These are phyloP conservation scores for Termitomyces bulborhizus DNA, from an alignment of 768 basidiomycete genomes.

Conservation along the genomic window DNA sequence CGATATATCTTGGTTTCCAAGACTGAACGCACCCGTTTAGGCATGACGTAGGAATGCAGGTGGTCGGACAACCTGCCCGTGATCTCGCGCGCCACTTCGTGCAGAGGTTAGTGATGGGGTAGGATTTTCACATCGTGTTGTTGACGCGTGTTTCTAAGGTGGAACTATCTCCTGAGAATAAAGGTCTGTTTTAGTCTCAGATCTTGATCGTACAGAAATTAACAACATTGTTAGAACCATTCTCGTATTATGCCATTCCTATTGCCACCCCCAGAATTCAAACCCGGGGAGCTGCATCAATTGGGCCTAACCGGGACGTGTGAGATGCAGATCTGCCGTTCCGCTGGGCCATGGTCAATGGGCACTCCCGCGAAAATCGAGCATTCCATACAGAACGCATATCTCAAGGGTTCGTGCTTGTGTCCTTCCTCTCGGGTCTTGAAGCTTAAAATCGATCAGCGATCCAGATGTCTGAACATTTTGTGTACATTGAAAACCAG, in stretches of 20 bases:
- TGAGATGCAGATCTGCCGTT: constrained; percentile 95
- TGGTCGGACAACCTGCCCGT: constrained; percentile 93
- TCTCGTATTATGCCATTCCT: constrained; percentile 89
- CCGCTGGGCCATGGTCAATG: constrained; percentile 94
- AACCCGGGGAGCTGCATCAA: constrained; percentile 65
- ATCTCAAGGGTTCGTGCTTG: constrained; percentile 64
- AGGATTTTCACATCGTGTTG: constrained; percentile 9
- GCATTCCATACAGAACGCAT: constrained; percentile 92
- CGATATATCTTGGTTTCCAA: background rate
- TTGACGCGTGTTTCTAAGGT: constrained; percentile 38
- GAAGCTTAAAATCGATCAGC: constrained; percentile 37
- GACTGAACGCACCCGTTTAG: constrained; percentile 28
- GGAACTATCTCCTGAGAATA: constrained; percentile 91
- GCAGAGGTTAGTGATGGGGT: constrained; percentile 53
- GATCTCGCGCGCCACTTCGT: constrained; percentile 94
- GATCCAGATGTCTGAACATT: constrained; percentile 91
- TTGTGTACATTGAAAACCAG: constrained; percentile 97
- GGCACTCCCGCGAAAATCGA: constrained; percentile 83
- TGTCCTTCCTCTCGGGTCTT: background rate
- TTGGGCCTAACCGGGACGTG: constrained; percentile 92
- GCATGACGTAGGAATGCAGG: constrained; percentile 96
- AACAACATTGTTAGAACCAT: constrained; percentile 62
- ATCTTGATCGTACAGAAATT: constrained; percentile 5
- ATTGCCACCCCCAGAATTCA: constrained; percentile 90
- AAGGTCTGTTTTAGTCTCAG: constrained; percentile 50